phyloP scores from a whole-genome alignment of 2,329 filamentous ascomycete genomes.

The Diplodia intermedia region DNA sequence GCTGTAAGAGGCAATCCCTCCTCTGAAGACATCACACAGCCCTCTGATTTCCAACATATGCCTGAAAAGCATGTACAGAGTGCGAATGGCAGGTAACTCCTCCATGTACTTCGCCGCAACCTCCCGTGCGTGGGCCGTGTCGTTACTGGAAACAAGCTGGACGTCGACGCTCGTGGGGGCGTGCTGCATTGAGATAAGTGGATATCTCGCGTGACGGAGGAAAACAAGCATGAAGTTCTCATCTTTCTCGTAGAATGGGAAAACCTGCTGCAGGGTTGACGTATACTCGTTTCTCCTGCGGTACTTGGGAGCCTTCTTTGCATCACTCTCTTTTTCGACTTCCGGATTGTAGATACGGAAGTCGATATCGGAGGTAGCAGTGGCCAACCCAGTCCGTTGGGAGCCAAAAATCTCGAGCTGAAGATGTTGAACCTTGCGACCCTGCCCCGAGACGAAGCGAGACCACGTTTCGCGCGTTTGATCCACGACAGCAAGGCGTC shows the following conservation, averaged over 20 bases:
- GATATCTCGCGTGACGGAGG: slow-evolving; percentile 43
- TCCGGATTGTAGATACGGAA: slow-evolving; percentile 46
- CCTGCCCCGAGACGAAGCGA: slow-evolving; percentile 33
- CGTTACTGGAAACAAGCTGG: slow-evolving; percentile 58
- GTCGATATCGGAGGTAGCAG: slow-evolving; percentile 63
- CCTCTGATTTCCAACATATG: slow-evolving; percentile 58
- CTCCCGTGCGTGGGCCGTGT: slow-evolving; percentile 50
- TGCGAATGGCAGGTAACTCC: slow-evolving; percentile 57
- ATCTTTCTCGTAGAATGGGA: slow-evolving; percentile 33
- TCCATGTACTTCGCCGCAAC: slow-evolving; percentile 56
- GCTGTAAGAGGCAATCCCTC: slow-evolving; percentile 62
- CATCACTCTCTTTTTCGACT: background rate
- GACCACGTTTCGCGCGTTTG: slow-evolving; percentile 30
- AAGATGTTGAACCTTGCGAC: background rate
- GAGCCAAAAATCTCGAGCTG: slow-evolving; percentile 60
- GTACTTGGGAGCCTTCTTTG: slow-evolving; percentile 5
- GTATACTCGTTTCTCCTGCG: background rate
- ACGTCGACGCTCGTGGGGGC: slow-evolving; percentile 57
- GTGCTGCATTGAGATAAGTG: slow-evolving; percentile 55
- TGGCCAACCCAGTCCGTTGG: slow-evolving; percentile 58
- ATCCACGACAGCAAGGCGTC: slow-evolving; percentile 46
- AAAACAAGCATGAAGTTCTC: slow-evolving; percentile 33
- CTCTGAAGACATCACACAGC: slow-evolving; percentile 55
- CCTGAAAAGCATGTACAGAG: slow-evolving; percentile 59
- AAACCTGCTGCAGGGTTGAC: background rate